Percentiles rank a stretch among this genome's conserved stretches.
Conservation (phyloP, 345 rosid genomes). For the Clarkia xantiana region DNA sequence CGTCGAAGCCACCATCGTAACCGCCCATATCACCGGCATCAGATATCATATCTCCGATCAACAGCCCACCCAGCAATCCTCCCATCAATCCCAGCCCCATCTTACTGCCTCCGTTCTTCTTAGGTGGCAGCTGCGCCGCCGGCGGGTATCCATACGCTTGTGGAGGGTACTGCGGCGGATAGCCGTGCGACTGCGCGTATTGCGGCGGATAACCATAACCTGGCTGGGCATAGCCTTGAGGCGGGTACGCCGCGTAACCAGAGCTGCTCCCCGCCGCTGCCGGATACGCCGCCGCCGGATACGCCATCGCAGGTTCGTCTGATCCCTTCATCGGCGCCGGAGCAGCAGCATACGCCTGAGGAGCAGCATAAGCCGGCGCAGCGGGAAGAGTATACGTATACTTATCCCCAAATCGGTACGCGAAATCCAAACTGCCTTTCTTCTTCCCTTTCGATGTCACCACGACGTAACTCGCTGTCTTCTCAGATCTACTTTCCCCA, state of each 20-base stretch:
- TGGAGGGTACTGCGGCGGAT: conserved; percentile 3
- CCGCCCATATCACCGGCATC: conserved; percentile 7
- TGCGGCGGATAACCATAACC: conserved; percentile 15
- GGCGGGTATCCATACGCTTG: conserved; percentile 13
- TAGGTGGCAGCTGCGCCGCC: conserved; percentile 12
- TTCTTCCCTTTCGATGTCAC: conserved; percentile 19
- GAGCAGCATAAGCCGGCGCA: not conserved
- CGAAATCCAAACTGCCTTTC: conserved; percentile 25
- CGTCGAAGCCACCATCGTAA: conserved; percentile 7
- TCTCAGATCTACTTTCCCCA: not conserved
- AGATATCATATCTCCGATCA: conserved; percentile 19
- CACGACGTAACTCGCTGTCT: conserved; percentile 13
- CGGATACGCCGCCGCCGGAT: conserved; percentile 13
- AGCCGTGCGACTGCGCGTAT: conserved; percentile 4
- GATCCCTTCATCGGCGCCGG: conserved; percentile 1
- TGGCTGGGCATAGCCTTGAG: conserved; percentile 8
- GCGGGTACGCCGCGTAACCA: conserved; percentile 10
- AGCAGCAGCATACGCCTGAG: not conserved
- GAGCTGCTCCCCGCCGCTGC: conserved; percentile 6
- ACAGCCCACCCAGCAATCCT: conserved; percentile 25
- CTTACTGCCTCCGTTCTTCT: conserved; percentile 11
- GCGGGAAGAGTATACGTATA: conserved; percentile 6
- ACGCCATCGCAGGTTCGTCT: conserved; percentile 17
- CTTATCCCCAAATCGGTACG: conserved; percentile 28
- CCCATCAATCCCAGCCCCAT: conserved; percentile 27